phyloP scores from a whole-genome alignment of 1,284 basidiomycete species.

The Tausonia pullulans region DNA sequence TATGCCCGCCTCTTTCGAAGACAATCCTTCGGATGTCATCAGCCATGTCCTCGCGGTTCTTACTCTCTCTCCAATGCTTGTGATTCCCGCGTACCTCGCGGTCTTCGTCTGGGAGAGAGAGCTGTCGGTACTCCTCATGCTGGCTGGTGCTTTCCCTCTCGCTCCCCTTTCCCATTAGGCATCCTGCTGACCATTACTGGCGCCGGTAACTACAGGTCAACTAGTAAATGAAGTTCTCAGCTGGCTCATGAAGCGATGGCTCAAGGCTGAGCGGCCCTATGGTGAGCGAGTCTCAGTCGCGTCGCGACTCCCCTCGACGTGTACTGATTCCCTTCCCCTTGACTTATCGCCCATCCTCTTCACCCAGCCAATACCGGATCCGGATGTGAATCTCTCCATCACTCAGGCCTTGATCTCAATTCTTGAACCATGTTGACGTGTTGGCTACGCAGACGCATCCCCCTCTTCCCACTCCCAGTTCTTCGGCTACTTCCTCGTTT shows the following conservation, averaged over 20 bases:
- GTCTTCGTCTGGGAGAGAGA: slow-evolving; percentile 16
- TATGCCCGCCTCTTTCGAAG: background rate
- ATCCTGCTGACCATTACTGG: background rate
- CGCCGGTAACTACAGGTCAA: background rate
- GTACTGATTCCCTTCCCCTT: background rate
- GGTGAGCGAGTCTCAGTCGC: slow-evolving; percentile 1
- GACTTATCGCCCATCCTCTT: background rate
- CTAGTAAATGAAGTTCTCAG: slow-evolving; percentile 12
- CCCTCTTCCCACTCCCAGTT: slow-evolving; percentile 15
- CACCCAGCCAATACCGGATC: slow-evolving; percentile 1
- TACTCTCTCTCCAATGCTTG: slow-evolving; percentile 14
- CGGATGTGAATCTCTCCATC: background rate
- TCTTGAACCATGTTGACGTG: background rate
- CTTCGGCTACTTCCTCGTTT: slow-evolving; percentile 16
- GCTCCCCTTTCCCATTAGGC: background rate
- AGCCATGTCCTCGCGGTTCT: slow-evolving; percentile 8
- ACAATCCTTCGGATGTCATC: background rate
- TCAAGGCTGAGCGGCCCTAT: slow-evolving; percentile 13
- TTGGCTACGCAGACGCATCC: slow-evolving; percentile 3
- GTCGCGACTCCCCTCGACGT: background rate
- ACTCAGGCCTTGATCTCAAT: background rate
- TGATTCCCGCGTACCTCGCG: slow-evolving; percentile 14
- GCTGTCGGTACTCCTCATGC: slow-evolving; percentile 11
- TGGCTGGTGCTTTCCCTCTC: slow-evolving; percentile 5
- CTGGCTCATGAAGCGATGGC: slow-evolving; percentile 2